Percentiles rank a stretch among this genome's conserved stretches.
These are phyloP conservation scores for Paramecium sonneborni DNA, from an alignment of 73 alveolate species.

Conservation along the genomic window DNA sequence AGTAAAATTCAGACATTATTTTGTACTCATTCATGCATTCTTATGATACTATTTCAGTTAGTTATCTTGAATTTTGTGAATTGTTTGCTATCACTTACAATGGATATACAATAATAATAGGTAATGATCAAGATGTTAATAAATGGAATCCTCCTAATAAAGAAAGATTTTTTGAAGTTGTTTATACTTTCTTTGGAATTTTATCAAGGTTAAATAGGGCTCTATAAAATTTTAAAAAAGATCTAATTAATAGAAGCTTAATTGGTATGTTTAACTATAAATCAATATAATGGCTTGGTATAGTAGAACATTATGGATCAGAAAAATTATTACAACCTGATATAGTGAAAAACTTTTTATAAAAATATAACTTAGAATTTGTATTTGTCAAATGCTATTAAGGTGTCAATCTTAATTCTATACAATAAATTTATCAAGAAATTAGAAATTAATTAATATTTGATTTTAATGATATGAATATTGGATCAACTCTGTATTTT, in stretches of 20 bases:
- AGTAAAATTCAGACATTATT: neutral
- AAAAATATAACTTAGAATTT: neutral
- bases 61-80: neutral
- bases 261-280: neutral
- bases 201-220: neutral
- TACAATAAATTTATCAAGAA: neutral
- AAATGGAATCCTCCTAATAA: neutral
- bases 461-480: constrained; percentile 1
- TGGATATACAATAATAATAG: neutral
- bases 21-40: neutral
- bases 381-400: neutral
- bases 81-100: neutral
- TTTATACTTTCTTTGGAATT: neutral
- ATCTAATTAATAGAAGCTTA: neutral
- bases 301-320: neutral
- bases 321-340: neutral
- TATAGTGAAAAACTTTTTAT: neutral
- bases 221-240: neutral
- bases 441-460: neutral
- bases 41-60: neutral
- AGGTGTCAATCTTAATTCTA: neutral
- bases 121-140: neutral
- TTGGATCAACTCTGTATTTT: neutral
- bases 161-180: neutral
- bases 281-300: neutral